phyloP scores from a whole-genome alignment of 2,329 filamentous ascomycete species.

The Sarocladium brachiariae region DNA sequence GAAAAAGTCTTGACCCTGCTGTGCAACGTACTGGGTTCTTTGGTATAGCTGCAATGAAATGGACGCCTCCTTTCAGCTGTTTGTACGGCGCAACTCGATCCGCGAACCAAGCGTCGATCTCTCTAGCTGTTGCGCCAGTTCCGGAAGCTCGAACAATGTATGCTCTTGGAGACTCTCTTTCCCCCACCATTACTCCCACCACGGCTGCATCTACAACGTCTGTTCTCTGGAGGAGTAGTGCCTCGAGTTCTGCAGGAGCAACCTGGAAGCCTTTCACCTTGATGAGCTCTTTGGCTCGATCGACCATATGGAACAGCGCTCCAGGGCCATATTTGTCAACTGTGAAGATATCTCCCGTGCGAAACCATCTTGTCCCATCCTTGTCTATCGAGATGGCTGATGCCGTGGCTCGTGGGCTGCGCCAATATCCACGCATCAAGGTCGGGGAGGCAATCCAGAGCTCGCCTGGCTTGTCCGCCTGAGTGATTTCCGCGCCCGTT shows the following conservation, averaged over 20 bases:
- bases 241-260: slow-evolving; percentile 45
- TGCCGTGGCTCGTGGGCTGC: slow-evolving; percentile 58
- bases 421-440: slow-evolving; percentile 72
- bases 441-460: slow-evolving; percentile 67
- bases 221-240: slow-evolving; percentile 28
- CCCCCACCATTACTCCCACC: slow-evolving; percentile 48
- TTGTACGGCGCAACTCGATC: slow-evolving; percentile 59
- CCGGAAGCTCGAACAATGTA: slow-evolving; percentile 42
- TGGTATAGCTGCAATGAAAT: slow-evolving; percentile 60
- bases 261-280: slow-evolving; percentile 56
- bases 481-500: slow-evolving; percentile 43
- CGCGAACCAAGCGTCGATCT: slow-evolving; percentile 58
- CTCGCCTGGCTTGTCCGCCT: slow-evolving; percentile 54
- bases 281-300: slow-evolving; percentile 62
- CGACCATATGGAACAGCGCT: slow-evolving; percentile 55
- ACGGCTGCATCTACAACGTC: slow-evolving; percentile 57
- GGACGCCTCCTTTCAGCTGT: slow-evolving; percentile 61
- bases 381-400: slow-evolving; percentile 44
- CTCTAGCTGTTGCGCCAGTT: slow-evolving; percentile 18
- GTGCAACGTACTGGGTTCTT: slow-evolving; percentile 39
- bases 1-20: not conserved
- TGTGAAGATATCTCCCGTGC: slow-evolving; percentile 68
- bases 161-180: slow-evolving; percentile 55
- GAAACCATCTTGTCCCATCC: slow-evolving; percentile 57
- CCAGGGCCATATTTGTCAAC: slow-evolving; percentile 48